These are phyloP conservation scores for Ceratopteris richardii DNA, from an alignment of 75 land plant species.

Conservation along the genomic window DNA sequence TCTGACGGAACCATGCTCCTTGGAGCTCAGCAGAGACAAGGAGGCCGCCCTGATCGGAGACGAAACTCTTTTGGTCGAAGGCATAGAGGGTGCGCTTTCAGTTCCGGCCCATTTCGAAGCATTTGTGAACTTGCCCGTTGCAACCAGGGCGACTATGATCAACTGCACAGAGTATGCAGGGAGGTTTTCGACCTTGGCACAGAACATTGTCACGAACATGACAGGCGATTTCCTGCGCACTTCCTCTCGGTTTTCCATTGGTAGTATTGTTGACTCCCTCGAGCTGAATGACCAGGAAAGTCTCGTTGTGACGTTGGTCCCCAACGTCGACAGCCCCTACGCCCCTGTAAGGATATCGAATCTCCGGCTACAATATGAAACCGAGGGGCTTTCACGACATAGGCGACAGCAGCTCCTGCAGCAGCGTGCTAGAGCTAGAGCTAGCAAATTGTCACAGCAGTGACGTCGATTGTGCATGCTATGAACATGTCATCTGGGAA, in stretches of 20 bases:
- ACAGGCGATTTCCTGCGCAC: neutral
- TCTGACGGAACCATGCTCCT: neutral
- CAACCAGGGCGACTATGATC: neutral
- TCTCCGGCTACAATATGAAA: neutral
- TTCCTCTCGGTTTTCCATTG: neutral
- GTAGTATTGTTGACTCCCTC: neutral
- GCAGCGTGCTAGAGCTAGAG: too few species aligned
- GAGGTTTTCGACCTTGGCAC: neutral
- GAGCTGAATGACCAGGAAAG: neutral
- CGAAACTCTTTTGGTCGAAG: constrained; percentile 10
- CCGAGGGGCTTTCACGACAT: neutral
- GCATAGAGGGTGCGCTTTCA: constrained; percentile 7
- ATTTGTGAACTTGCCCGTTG: constrained; percentile 4
- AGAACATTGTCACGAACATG: neutral
- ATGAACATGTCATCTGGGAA: too few species aligned
- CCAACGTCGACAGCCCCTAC: neutral
- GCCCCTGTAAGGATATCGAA: neutral
- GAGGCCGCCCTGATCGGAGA: neutral
- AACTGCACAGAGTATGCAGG: constrained; percentile 4
- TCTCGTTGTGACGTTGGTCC: constrained; percentile 1
- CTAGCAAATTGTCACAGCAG: too few species aligned
- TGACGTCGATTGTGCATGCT: too few species aligned
- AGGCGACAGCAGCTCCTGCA: too few species aligned
- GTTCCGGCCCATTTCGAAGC: neutral
- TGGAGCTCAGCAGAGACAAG: neutral